Conservation (phyloP, 1,139 yeast genomes). For the Suhomyces panamericanus region DNA sequence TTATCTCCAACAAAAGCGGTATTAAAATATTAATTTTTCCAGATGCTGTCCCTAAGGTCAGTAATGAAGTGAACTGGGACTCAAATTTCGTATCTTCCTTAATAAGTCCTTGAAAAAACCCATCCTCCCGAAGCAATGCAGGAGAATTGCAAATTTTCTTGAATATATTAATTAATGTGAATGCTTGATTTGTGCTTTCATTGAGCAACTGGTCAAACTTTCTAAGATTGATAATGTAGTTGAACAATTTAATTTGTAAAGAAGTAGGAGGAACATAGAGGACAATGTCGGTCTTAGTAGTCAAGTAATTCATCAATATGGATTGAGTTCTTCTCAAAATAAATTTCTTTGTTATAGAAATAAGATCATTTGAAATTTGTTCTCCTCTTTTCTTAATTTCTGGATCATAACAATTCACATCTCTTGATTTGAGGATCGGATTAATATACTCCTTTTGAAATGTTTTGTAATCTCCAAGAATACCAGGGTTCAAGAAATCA, state of each 20-base stretch:
- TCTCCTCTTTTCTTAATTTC: conserved; percentile 57
- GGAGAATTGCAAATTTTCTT: conserved; percentile 88
- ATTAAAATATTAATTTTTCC: conserved; percentile 62
- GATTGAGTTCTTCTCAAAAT: conserved; percentile 70
- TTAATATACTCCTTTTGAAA: conserved; percentile 68
- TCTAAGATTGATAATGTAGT: conserved; percentile 46
- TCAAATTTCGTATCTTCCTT: conserved; percentile 14
- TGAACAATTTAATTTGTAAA: conserved; percentile 58
- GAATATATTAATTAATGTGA: conserved; percentile 71
- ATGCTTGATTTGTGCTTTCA: conserved; percentile 41
- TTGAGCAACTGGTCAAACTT: conserved; percentile 32
- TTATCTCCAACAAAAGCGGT: conserved; percentile 52
- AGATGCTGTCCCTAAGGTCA: conserved; percentile 22
- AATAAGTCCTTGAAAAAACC: conserved; percentile 27
- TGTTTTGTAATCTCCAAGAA: conserved; percentile 60
- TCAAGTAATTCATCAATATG: conserved; percentile 64
- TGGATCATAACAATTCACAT: conserved; percentile 61
- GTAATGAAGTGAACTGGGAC: conserved; percentile 13
- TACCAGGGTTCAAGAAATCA: conserved; percentile 82
- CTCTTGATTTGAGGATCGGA: conserved; percentile 77
- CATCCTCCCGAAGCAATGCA: conserved; percentile 51
- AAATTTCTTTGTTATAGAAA: conserved; percentile 62
- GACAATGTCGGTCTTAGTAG: conserved; percentile 77
- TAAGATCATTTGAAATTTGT: conserved; percentile 59
- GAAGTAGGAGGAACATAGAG: conserved; percentile 75